Base-by-base conservation (phyloP, 2,329 filamentous ascomycete genomes). In the Xylariaceae sp. region DNA sequence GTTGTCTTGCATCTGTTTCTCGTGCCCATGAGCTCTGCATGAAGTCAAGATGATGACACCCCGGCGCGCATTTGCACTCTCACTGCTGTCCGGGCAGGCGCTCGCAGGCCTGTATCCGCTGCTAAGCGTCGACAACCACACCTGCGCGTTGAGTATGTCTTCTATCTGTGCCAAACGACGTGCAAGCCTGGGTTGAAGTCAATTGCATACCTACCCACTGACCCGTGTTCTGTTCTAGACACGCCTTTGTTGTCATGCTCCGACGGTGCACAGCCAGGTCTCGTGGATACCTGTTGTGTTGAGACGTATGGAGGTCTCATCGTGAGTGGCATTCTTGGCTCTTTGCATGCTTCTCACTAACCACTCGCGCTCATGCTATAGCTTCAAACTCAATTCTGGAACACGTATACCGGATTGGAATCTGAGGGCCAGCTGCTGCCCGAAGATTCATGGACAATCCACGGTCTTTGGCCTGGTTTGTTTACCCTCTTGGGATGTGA, bases 251-350 rank as follows among this genome's bases (percentile, higher is more conserved):
- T 77, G 31, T 82, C 78, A 1, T 81, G 78, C 66, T 78, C 75
- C 1, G 57, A 66, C 17, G 61, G 66, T 1, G 77, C 75, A 6
- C 65, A 67, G 19, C 71, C 70, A 1, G 66, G 58, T 32, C 62
- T 70, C 46, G 76, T 80, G 32, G 82, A 86, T 60, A 77, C 77
- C 1, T 86, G 83, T 72, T 86, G 83, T 58, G 73, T 74, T 14
- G 83, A 86, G 69, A 86, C 83, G 0, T 85, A 71, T 57, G 83
- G 83, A 27, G 83, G 83, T 4, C 71, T 86, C 5, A 61, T 86
- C 31, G 68, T 72, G 58, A 35, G 39, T 41, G 39, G 17, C 17
- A 10, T 41, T 39, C 9, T 39, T 39, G 35, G 3, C 35, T 10
- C 3, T n/a, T 4, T 17, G 14, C 14, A 39, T 39, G 4, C 17